Percentiles rank a stretch among this genome's conserved stretches.
phyloP scores from a whole-genome alignment of 129 eudicot species.

The Artemisia tridentata region DNA sequence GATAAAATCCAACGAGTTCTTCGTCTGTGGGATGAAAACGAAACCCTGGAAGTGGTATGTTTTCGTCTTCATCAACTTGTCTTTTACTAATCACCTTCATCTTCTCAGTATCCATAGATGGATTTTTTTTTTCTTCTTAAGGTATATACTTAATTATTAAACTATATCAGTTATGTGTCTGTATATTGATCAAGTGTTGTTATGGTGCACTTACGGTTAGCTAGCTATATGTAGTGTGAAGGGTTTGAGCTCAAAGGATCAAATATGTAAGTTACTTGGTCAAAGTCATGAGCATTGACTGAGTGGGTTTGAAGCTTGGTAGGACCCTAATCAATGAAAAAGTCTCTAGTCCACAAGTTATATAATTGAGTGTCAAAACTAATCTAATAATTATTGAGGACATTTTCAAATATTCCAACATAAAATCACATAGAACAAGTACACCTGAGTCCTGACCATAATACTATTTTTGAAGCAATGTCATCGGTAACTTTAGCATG shows the following conservation, averaged over 20 bases:
- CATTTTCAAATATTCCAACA: background rate
- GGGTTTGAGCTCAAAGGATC: background rate
- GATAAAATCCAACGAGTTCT: constrained; percentile 94
- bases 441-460: background rate
- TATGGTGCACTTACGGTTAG: background rate
- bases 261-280: constrained; percentile 23
- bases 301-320: constrained; percentile 22
- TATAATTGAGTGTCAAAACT: background rate
- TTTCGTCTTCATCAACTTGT: constrained; percentile 67
- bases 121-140: background rate
- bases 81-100: constrained; percentile 74
- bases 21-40: constrained; percentile 97
- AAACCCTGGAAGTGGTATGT: constrained; percentile 79
- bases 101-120: constrained; percentile 21
- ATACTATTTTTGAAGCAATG: background rate
- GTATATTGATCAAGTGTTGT: background rate
- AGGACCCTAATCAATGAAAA: constrained; percentile 3
- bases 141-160: background rate
- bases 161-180: background rate
- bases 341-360: constrained; percentile 39
- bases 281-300: constrained; percentile 50
- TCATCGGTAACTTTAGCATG: background rate
- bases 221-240: background rate
- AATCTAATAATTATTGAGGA: background rate
- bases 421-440: background rate